Evolutionary conservation across 352 stramenopile genomes (phyloP), one percentile per base, ranked within the genome.

Genomic region (Blastocystis sp.): DNA sequence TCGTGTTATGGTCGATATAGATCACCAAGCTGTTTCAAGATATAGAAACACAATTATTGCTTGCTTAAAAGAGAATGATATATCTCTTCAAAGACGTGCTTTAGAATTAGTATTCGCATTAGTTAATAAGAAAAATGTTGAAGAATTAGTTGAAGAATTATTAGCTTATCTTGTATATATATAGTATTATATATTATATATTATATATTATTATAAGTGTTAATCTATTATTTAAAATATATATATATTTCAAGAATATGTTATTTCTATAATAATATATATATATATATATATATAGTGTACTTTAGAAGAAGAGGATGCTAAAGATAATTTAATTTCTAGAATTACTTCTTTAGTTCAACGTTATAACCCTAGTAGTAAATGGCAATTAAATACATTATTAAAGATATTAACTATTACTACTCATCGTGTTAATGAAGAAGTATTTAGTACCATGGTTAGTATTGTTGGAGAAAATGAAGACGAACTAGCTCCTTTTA

Each of bases 31-130:
- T 6, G 81, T 99, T 41, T 86, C 96, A 70, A 83, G 89, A 45
- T 90, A 98, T 77, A 86, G 88, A 23, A 84, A 82, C 67, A 94
- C 81, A 43, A 95, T 91, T 41, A 80, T 92, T 19, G 82, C 88
- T 59, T 91, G 83, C 66, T 75, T 81, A 65, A 88, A 89, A 55
- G 90, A 99, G 72, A 86, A 88, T 1, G 90, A 99, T 75, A 83
- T 93, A 35, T 95, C 83, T 34, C 96, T 99, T 66, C 85, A 90
- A 55, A 83, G 94, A 73, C 84, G 90, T 44, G 90, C 91, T 11
- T 78, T 99, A 0, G 91, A 99, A 65, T 75, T 99, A 0, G 94
- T 97, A 40, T 96, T 95, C 64, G 81, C 94, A 46, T 77, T 99
- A 11, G 88, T 96, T 24, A 95, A 95, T 68, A 72, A 77, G 33